These are phyloP conservation scores for Prasinococcaceae sp. DNA, from an alignment of 139 green algal species.

Conservation along the genomic window DNA sequence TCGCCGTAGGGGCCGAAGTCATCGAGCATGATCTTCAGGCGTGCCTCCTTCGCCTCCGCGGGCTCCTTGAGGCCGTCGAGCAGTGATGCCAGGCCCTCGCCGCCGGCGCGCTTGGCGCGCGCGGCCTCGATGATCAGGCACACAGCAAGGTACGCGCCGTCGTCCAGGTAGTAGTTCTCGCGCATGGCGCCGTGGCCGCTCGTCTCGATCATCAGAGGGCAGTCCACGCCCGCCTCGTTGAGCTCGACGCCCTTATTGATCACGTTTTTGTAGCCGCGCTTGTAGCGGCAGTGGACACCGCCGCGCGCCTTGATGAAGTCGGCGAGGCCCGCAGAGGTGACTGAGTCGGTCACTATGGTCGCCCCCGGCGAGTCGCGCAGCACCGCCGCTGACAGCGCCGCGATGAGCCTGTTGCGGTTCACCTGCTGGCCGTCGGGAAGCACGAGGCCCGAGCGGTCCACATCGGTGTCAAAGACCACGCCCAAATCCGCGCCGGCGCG, in stretches of 20 bases:
- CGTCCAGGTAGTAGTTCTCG: constrained; percentile 88
- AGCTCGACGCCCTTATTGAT: constrained; percentile 53
- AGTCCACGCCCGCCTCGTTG: constrained; percentile 37
- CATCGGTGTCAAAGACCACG: constrained; percentile 93
- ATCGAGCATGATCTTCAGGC: constrained; percentile 34
- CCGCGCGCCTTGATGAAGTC: constrained; percentile 55
- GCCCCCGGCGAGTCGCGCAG: constrained; percentile 70
- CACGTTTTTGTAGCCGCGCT: constrained; percentile 92
- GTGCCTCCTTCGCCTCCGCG: constrained; percentile 47
- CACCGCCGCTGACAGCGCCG: constrained; percentile 61
- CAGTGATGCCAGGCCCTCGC: constrained; percentile 35
- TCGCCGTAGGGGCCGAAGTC: constrained; percentile 44
- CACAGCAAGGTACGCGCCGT: constrained; percentile 75
- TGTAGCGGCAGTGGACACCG: constrained; percentile 45
- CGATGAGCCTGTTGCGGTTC: constrained; percentile 91
- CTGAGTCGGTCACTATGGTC: constrained; percentile 87
- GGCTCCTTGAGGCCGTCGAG: constrained; percentile 59
- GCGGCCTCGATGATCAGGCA: constrained; percentile 74
- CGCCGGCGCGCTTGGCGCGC: constrained; percentile 26
- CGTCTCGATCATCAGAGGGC: constrained; percentile 93
- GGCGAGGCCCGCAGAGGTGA: constrained; percentile 75
- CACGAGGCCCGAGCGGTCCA: constrained; percentile 69
- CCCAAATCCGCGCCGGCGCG: constrained; percentile 61
- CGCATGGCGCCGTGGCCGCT: constrained; percentile 74
- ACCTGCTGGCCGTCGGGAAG: constrained; percentile 55